Percentiles rank a stretch among this genome's conserved stretches.
Evolutionary conservation across 768 basidiomycete species (phyloP).

Genomic region (Nevesoporus exiguus): DNA sequence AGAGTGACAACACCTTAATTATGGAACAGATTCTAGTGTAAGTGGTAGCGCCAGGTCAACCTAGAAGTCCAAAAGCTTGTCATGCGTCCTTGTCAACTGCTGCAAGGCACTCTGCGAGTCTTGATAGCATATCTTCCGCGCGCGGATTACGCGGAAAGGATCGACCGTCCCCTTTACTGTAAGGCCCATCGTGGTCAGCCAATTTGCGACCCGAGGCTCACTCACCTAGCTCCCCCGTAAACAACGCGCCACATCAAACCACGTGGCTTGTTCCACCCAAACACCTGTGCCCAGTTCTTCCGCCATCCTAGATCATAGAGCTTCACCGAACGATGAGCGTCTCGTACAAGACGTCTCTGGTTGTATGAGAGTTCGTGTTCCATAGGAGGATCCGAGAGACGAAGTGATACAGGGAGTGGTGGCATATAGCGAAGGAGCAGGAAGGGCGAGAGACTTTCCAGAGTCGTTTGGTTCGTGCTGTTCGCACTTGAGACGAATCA

Average conservation of each 20-base stretch:
- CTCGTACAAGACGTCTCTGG: conserved; percentile 63
- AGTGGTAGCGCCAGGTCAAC: neutral
- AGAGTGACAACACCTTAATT: conserved; percentile 9
- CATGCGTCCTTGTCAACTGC: conserved; percentile 50
- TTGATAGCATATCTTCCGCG: conserved; percentile 62
- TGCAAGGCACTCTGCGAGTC: conserved; percentile 59
- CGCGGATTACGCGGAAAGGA: conserved; percentile 65
- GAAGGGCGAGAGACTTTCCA: conserved; percentile 75
- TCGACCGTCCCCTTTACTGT: conserved; percentile 63
- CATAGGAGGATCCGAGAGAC: conserved; percentile 64
- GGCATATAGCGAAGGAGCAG: conserved; percentile 69
- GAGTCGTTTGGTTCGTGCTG: conserved; percentile 84
- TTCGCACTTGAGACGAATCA: neutral
- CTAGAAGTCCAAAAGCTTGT: neutral
- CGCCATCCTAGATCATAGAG: conserved; percentile 75
- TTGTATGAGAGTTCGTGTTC: conserved; percentile 66
- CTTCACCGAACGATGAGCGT: conserved; percentile 57
- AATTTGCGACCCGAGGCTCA: conserved; percentile 1
- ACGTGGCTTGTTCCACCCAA: conserved; percentile 53
- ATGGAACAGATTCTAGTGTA: conserved; percentile 1
- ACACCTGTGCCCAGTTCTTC: conserved; percentile 64
- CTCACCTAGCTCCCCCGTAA: conserved; percentile 66
- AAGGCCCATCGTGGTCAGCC: conserved; percentile 3
- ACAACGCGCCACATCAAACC: conserved; percentile 54
- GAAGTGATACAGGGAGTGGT: conserved; percentile 44